phyloP scores from a whole-genome alignment of 176 grass and related monocot genomes.

The Triticum urartu region DNA sequence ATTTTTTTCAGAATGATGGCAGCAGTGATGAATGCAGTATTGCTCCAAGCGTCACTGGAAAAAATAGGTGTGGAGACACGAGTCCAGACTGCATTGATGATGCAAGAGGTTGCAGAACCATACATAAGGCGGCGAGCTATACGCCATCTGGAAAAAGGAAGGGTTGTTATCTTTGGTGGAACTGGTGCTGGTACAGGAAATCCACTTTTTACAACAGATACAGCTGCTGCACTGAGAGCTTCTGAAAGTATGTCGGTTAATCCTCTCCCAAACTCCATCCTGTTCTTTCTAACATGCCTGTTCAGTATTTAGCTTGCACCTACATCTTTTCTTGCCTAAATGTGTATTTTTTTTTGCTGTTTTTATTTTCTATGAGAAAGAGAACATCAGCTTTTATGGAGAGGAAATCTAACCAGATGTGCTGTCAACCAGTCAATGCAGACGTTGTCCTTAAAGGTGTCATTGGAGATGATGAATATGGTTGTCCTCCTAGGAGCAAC shows the following conservation, averaged over 20 bases:
- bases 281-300: constrained; percentile 4
- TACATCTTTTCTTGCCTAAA: not conserved
- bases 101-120: constrained; percentile 89
- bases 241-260: constrained; percentile 68
- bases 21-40: constrained; percentile 86
- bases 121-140: constrained; percentile 87
- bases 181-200: constrained; percentile 68
- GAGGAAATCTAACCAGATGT: constrained; percentile 48
- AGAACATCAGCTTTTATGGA: constrained; percentile 12
- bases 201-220: constrained; percentile 80
- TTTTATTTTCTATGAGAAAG: constrained; percentile 1
- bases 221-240: constrained; percentile 83
- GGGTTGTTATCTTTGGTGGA: constrained; percentile 85
- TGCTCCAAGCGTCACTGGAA: constrained; percentile 93
- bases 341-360: not conserved
- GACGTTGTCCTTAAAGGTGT: constrained; percentile 89
- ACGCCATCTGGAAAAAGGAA: constrained; percentile 91
- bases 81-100: constrained; percentile 75
- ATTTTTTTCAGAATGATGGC: constrained; percentile 79
- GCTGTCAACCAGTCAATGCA: constrained; percentile 70
- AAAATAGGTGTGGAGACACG: constrained; percentile 81
- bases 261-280: not conserved
- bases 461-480: constrained; percentile 60
- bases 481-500: constrained; percentile 56
- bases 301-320: constrained; percentile 7